Base-by-base conservation (phyloP, 306 rosid genomes). In the Cicer pinnatifidum region DNA sequence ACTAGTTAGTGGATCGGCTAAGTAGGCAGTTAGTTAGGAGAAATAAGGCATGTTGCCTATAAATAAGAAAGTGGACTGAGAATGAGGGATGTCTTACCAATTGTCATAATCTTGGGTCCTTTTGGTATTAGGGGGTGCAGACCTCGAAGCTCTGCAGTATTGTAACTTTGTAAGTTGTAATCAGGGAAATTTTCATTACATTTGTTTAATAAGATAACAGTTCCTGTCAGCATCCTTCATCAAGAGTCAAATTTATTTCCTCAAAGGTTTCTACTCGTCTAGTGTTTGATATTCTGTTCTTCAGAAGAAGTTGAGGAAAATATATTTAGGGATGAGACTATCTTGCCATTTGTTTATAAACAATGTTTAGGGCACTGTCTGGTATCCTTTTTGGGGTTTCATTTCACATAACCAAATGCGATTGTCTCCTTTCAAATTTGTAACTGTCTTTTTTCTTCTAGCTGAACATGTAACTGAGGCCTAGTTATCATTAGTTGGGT, bases 311-410 rank as follows among this genome's bases (percentile, higher is more conserved):
- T n/a, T 20, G 12, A 48, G 45, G 44, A 50, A 46, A 15, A 1
- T 80, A 15, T 38, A 48, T 78, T 12, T 41, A 45, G 47, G 50
- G 65, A 45, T 28, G 61, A 69, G 43, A 51, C 44, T 57, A 11
- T 60, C 54, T 56, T 44, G n/a, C 69, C 78, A 48, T 75, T 69
- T 79, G 7, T 61, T 16, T 33, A 50, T 15, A 69, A 54, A 69
- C 9, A 54, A 20, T 57, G 64, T 5, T 75, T 70, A 33, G 38
- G 54, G 20, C 58, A 11, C 19, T 57, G 47, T 19, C 6, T 51
- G 67, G 58, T 12, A 53, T 68, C 16, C 11, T 60, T 75, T 68
- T 50, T 38, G 54, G 57, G 71, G n/a, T 67, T 54, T 53, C n/a
- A 41, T 67, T 54, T 53, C n/a, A 41, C 17, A 44, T n/a, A 16